A percentile compares a stretch with the other conserved stretches of the same genome.
phyloP scores from a whole-genome alignment of 495 filamentous ascomycete genomes.

The Penicillium verhagenii region DNA sequence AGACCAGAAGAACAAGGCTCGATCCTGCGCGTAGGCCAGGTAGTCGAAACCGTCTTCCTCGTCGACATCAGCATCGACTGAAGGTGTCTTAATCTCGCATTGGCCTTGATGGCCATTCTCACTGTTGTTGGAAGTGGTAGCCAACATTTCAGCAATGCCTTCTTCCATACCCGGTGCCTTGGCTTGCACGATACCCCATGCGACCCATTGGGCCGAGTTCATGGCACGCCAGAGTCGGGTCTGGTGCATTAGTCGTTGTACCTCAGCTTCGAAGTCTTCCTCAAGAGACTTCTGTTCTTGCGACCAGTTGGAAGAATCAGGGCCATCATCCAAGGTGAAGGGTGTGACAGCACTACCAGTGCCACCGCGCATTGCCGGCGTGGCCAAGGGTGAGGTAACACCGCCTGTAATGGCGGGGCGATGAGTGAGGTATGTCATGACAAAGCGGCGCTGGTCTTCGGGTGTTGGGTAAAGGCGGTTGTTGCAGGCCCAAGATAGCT shows the following conservation, averaged over 20 bases:
- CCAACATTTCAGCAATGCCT: conserved; percentile 25
- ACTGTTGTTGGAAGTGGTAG: conserved; percentile 8
- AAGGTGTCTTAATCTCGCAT: conserved; percentile 9
- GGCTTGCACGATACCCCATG: conserved; percentile 95
- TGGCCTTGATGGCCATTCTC: conserved; percentile 15
- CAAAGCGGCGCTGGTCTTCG: conserved; percentile 80
- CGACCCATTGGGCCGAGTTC: conserved; percentile 87
- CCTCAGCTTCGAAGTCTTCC: conserved; percentile 57
- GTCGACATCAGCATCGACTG: conserved; percentile 24
- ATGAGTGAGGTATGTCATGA: conserved; percentile 85
- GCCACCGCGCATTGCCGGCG: conserved; percentile 41
- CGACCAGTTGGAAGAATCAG: conserved; percentile 20
- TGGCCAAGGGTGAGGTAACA: conserved; percentile 54
- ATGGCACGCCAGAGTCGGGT: conserved; percentile 80
- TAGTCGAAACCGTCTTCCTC: conserved; percentile 84
- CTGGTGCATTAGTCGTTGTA: conserved; percentile 71
- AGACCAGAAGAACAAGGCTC: conserved; percentile 90
- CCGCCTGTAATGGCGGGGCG: conserved; percentile 54
- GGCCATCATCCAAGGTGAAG: conserved; percentile 33
- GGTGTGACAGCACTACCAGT: conserved; percentile 32
- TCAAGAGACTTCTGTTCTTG: conserved; percentile 60
- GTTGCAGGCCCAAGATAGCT: conserved; percentile 62
- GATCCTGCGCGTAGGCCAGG: conserved; percentile 83
- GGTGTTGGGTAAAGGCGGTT: conserved; percentile 69
- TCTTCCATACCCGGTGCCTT: conserved; percentile 66